Conservation (phyloP, 331 rosid species). For the Quercus tomentella region DNA sequence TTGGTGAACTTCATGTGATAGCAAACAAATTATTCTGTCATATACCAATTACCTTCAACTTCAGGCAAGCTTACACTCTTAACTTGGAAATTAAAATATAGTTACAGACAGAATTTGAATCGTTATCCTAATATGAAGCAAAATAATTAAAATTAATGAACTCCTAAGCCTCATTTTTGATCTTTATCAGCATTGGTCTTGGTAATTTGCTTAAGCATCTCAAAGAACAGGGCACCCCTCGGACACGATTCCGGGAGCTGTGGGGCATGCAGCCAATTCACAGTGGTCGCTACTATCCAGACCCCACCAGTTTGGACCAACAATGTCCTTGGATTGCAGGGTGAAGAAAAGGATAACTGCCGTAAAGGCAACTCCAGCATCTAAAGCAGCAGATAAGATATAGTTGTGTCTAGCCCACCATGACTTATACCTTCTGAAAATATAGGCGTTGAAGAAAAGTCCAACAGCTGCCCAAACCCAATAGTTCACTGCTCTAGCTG, state of each 20-base stretch:
- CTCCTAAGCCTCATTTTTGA: background rate
- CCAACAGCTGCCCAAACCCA: constrained; percentile 60
- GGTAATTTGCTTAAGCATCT: background rate
- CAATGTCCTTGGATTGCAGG: constrained; percentile 41
- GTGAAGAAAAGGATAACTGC: constrained; percentile 51
- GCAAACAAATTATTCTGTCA: background rate
- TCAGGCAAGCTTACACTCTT: background rate
- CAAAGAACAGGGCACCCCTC: constrained; percentile 57
- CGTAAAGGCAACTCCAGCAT: constrained; percentile 76
- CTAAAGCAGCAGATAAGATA: constrained; percentile 68
- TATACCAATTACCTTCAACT: background rate
- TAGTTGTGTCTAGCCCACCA: constrained; percentile 92
- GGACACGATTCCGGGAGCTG: constrained; percentile 52
- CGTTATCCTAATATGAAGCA: background rate
- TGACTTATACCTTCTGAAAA: constrained; percentile 40
- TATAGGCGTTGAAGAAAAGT: constrained; percentile 55
- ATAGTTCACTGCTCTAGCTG: constrained; percentile 60
- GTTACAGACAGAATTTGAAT: background rate
- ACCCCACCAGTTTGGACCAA: constrained; percentile 83
- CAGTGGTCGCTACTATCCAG: constrained; percentile 48
- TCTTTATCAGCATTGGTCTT: background rate
- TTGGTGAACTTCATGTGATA: background rate
- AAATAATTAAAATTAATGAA: background rate
- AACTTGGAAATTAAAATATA: background rate
- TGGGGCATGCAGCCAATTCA: constrained; percentile 59